phyloP scores from a whole-genome alignment of 2,329 filamentous ascomycete genomes.

The Talaromyces sp. region DNA sequence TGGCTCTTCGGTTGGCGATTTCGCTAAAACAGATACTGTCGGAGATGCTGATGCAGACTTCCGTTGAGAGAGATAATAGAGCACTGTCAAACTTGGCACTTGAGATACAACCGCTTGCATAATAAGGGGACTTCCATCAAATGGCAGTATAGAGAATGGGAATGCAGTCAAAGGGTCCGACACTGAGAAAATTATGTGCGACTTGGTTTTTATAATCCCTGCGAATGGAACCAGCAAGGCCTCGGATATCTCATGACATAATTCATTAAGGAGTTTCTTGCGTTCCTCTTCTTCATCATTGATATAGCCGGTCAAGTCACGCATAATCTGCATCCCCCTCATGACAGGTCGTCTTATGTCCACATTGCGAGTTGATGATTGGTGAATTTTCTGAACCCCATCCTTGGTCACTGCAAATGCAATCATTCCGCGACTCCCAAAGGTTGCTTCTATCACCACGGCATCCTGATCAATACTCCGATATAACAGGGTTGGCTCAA shows the following conservation, averaged over 20 bases:
- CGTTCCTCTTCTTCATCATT: conserved; percentile 16
- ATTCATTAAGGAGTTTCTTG: conserved; percentile 14
- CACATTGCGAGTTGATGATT: conserved; percentile 7
- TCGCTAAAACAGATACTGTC: conserved; percentile 28
- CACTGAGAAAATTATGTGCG: conserved; percentile 27
- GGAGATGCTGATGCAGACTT: conserved; percentile 16
- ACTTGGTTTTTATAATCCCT: conserved; percentile 19
- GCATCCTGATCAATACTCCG: conserved; percentile 19
- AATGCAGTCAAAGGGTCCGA: conserved; percentile 29
- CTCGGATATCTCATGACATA: conserved; percentile 19
- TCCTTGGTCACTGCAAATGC: conserved; percentile 25
- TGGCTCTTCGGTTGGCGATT: conserved; percentile 16
- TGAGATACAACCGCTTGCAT: conserved; percentile 27
- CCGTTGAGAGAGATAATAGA: conserved; percentile 24
- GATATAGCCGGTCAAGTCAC: conserved; percentile 21
- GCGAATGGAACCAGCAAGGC: conserved; percentile 21
- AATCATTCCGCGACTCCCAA: conserved; percentile 18
- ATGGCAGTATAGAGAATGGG: conserved; percentile 22
- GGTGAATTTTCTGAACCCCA: conserved; percentile 19
- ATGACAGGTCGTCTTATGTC: conserved; percentile 25
- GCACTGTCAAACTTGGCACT: conserved; percentile 26
- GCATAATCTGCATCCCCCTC: conserved; percentile 24
- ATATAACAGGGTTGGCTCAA: conserved; percentile 18
- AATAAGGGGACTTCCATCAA: conserved; percentile 23
- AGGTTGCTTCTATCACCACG: conserved; percentile 26